Conservation (phyloP, 2,329 filamentous ascomycete species). For the Tolypocladium amazonense region DNA sequence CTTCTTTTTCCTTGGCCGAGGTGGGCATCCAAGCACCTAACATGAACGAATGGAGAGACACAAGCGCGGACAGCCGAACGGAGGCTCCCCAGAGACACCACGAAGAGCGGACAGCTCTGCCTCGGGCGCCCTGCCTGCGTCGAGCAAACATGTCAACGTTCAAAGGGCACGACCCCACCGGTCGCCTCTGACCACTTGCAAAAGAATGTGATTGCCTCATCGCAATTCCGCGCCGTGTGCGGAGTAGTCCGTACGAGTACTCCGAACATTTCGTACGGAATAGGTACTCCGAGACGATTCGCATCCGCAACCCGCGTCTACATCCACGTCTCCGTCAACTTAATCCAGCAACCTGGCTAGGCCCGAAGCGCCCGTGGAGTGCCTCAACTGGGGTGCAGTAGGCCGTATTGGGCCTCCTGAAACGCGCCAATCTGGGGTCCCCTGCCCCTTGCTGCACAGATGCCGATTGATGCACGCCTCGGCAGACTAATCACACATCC, state of each 20-base stretch:
- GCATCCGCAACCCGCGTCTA: neutral
- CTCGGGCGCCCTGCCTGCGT: neutral
- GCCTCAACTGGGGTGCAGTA: neutral
- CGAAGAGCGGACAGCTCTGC: neutral
- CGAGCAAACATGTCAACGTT: neutral
- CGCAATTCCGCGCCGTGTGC: neutral
- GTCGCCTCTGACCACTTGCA: neutral
- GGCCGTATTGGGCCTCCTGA: constrained; percentile 7
- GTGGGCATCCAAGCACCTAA: neutral
- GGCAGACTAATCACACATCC: constrained; percentile 2
- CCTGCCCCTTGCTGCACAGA: constrained; percentile 2
- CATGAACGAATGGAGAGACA: neutral
- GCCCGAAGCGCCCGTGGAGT: neutral
- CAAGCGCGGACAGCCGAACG: neutral
- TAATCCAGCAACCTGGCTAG: neutral
- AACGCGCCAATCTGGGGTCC: constrained; percentile 10
- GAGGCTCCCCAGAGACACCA: neutral
- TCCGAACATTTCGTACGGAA: neutral
- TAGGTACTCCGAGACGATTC: neutral
- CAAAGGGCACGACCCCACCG: neutral
- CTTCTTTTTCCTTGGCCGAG: neutral
- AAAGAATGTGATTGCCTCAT: neutral
- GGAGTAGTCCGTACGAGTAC: too few relatives aligned
- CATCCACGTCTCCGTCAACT: constrained; percentile 1
- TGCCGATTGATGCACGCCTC: constrained; percentile 5